Percentiles rank a stretch among this genome's conserved stretches.
Evolutionary conservation across 2,329 filamentous ascomycete species (phyloP).

Genomic region (Pestalotiopsis fici): DNA sequence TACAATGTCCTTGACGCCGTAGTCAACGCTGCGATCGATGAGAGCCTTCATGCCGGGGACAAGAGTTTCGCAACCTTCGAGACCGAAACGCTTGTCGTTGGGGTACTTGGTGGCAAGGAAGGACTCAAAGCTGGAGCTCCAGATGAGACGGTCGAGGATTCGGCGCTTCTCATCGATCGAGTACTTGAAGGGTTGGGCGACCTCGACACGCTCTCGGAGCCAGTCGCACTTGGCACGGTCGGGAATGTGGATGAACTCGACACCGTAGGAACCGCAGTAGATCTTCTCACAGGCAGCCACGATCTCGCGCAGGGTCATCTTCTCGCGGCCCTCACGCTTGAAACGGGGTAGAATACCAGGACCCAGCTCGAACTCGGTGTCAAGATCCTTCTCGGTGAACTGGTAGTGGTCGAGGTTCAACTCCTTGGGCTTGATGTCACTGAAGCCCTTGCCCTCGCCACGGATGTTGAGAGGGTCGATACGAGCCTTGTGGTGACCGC

Average conservation of each 20-base stretch:
- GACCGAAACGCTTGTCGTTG: constrained; percentile 98
- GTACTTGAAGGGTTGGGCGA: constrained; percentile 94
- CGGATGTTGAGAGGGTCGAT: constrained; percentile 96
- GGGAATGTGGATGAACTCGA: constrained; percentile 98
- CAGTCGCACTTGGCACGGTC: constrained; percentile 98
- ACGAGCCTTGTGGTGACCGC: constrained; percentile 96
- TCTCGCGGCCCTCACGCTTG: constrained; percentile 82
- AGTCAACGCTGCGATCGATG: constrained; percentile 97
- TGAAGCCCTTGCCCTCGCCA: constrained; percentile 79
- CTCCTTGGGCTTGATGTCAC: constrained; percentile 88
- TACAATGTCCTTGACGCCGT: constrained; percentile 97
- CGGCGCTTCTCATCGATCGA: constrained; percentile 97
- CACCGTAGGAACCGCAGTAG: constrained; percentile 96
- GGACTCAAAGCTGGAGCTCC: constrained; percentile 95
- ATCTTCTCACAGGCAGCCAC: constrained; percentile 90
- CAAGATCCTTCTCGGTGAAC: constrained; percentile 91
- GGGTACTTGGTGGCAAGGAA: constrained; percentile 98
- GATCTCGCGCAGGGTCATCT: constrained; percentile 97
- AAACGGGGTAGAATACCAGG: constrained; percentile 95
- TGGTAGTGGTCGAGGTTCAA: constrained; percentile 91
- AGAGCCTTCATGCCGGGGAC: constrained; percentile 99
- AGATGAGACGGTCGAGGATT: constrained; percentile 95
- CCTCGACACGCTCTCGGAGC: constrained; percentile 92
- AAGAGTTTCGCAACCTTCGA: constrained; percentile 94
- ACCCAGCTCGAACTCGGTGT: constrained; percentile 87